Conservation (phyloP, 805 yeast genomes). For the Hyphopichia homilentoma region DNA sequence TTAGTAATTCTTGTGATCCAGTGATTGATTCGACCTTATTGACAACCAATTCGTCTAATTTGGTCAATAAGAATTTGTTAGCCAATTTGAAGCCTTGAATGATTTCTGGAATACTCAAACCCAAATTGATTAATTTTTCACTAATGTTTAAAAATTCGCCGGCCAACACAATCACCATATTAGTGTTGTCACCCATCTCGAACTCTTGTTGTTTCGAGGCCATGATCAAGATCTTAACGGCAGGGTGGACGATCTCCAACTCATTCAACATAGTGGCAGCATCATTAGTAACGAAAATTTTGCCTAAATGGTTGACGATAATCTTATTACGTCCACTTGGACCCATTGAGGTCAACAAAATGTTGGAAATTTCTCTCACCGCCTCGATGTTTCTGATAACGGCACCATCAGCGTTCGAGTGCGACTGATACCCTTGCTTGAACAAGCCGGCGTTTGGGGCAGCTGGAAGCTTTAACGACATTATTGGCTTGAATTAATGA, state of each 20-base stretch:
- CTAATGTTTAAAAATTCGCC: slow-evolving; percentile 88
- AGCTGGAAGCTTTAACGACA: slow-evolving; percentile 88
- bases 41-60: slow-evolving; percentile 62
- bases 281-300: slow-evolving; percentile 87
- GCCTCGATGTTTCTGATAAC: slow-evolving; percentile 90
- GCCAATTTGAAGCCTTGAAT: slow-evolving; percentile 91
- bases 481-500: too few species aligned
- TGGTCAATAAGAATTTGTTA: slow-evolving; percentile 64
- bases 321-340: slow-evolving; percentile 97
- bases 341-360: slow-evolving; percentile 93
- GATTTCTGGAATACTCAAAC: slow-evolving; percentile 88
- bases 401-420: slow-evolving; percentile 90
- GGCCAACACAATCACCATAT: slow-evolving; percentile 85
- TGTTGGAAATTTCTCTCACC: slow-evolving; percentile 85
- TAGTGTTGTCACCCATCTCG: slow-evolving; percentile 97
- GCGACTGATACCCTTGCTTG: slow-evolving; percentile 90
- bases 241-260: slow-evolving; percentile 93
- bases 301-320: slow-evolving; percentile 83
- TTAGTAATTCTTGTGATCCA: slow-evolving; percentile 53
- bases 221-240: slow-evolving; percentile 92
- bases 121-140: slow-evolving; percentile 78
- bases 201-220: slow-evolving; percentile 95
- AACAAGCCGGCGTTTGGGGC: slow-evolving; percentile 93
- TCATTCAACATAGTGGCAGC: slow-evolving; percentile 98
- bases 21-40: slow-evolving; percentile 58